Conservation (phyloP, 257 asterid species). For the Nicotiana attenuata region DNA sequence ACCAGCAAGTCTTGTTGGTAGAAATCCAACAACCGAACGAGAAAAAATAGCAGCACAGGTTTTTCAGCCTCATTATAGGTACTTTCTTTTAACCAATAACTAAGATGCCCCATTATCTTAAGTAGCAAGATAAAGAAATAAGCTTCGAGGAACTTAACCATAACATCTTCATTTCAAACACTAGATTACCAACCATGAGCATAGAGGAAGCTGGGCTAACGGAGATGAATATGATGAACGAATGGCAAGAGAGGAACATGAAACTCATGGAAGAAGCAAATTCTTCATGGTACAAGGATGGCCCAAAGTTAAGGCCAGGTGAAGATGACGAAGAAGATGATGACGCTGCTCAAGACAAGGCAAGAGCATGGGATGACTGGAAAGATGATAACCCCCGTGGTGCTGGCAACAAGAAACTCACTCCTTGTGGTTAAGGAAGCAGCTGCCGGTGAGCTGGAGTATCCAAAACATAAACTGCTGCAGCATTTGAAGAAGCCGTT, state of each 20-base stretch:
- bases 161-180: background rate
- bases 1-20: constrained; percentile 72
- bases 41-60: constrained; percentile 92
- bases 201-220: constrained; percentile 93
- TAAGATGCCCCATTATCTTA: background rate
- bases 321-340: constrained; percentile 64
- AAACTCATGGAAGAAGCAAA: constrained; percentile 89
- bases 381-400: constrained; percentile 98
- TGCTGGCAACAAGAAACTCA: constrained; percentile 93
- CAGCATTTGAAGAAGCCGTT: background rate
- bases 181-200: constrained; percentile 92
- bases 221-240: constrained; percentile 98
- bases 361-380: constrained; percentile 98
- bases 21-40: constrained; percentile 75
- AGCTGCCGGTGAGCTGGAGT: background rate
- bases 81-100: background rate
- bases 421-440: constrained; percentile 73
- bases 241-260: constrained; percentile 68
- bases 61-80: constrained; percentile 94
- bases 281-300: constrained; percentile 78
- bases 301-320: constrained; percentile 32
- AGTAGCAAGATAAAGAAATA: background rate
- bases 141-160: background rate
- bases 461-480: background rate
- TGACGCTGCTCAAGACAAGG: constrained; percentile 85